Conservation (phyloP, 345 rosid species). For the Populus nigra region DNA sequence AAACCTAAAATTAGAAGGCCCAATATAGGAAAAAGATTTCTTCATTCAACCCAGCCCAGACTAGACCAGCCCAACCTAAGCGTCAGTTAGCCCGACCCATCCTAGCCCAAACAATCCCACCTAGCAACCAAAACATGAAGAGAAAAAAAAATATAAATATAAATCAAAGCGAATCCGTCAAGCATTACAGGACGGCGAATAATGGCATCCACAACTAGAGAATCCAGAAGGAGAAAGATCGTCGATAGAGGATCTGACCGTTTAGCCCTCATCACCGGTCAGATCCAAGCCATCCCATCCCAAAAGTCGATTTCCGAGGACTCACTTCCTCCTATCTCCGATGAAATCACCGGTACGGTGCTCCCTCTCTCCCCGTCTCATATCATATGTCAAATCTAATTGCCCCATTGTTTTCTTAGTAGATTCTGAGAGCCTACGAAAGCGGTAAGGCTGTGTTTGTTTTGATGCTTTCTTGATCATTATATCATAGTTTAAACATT, state of each 20-base stretch:
- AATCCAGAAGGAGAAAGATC: constrained; percentile 73
- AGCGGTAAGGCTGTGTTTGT: neutral
- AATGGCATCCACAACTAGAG: constrained; percentile 55
- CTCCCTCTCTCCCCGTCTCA: neutral
- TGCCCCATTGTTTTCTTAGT: too few relatives aligned
- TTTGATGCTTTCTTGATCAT: too few relatives aligned
- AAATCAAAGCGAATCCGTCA: neutral
- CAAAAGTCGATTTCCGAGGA: constrained; percentile 16
- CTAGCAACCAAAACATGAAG: neutral
- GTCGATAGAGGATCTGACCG: constrained; percentile 79
- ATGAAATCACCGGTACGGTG: constrained; percentile 31
- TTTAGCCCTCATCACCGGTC: constrained; percentile 72
- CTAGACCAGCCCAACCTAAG: too few relatives aligned
- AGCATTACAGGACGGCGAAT: neutral
- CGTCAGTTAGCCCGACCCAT: too few relatives aligned
- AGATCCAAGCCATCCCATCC: constrained; percentile 38
- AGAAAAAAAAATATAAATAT: neutral
- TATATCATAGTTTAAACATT: too few relatives aligned
- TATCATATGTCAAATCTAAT: too few relatives aligned
- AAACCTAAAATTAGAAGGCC: neutral
- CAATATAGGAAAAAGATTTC: neutral
- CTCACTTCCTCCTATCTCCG: constrained; percentile 16
- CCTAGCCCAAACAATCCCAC: too few relatives aligned
- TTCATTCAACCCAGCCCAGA: too few relatives aligned
- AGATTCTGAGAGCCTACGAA: neutral